A percentile compares a stretch with the other conserved stretches of the same genome.
Evolutionary conservation across 2,329 filamentous ascomycete genomes (phyloP).

Genomic region (Alternaria infectoria): DNA sequence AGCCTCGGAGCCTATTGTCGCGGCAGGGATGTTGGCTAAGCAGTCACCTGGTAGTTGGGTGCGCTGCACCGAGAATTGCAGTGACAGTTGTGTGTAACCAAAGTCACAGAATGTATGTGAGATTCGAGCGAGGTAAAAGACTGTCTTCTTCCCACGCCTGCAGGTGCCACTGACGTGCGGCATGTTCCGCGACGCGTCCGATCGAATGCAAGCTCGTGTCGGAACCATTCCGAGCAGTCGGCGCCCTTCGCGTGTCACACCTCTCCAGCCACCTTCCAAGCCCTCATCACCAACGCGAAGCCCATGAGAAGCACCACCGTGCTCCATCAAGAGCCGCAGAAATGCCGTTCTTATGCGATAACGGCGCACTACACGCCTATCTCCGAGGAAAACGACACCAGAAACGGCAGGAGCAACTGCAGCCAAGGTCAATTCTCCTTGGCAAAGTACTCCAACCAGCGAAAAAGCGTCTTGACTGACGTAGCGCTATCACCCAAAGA

Average conservation of each 20-base stretch:
- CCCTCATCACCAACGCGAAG: not conserved
- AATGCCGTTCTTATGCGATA: slow-evolving; percentile 1
- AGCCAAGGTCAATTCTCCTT: slow-evolving; percentile 21
- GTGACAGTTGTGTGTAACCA: not conserved
- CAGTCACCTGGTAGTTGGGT: not conserved
- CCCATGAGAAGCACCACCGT: not conserved
- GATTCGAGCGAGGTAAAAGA: not conserved
- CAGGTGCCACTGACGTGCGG: not conserved
- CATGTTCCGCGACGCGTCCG: not conserved
- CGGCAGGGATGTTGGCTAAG: not conserved
- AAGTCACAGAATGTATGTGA: not conserved
- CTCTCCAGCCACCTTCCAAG: not conserved
- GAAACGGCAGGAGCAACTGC: slow-evolving; percentile 22
- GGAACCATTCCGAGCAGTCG: not conserved
- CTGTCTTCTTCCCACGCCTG: not conserved
- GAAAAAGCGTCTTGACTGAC: slow-evolving; percentile 27
- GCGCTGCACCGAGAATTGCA: not conserved
- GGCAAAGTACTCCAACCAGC: slow-evolving; percentile 23
- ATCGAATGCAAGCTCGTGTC: not conserved
- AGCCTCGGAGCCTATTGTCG: not conserved
- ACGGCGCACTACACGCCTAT: not conserved
- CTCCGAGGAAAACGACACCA: not conserved
- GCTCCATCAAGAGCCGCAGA: not conserved
- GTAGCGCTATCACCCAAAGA: slow-evolving; percentile 17
- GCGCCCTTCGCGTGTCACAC: not conserved